Base-by-base conservation (phyloP, 208 protist species). In the Herpetomonas samuelpessoai region DNA sequence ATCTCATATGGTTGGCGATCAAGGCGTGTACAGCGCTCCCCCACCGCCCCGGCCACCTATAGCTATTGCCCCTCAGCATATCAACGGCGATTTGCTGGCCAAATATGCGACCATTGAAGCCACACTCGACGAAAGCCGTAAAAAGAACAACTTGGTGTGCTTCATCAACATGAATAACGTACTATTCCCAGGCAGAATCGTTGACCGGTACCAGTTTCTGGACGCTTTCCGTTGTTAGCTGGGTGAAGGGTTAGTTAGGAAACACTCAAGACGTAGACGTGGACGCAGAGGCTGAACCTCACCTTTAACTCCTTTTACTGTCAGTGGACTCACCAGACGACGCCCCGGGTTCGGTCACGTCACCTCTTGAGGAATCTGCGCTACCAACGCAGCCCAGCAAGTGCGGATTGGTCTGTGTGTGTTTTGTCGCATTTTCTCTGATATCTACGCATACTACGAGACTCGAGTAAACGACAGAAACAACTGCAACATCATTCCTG, bases 121-220 rank as follows among this genome's bases (percentile, higher is more conserved):
- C 12, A 41, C 10, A 22, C 38, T 74, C 0, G 1, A 22, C 19
- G 1, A 30, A 9, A 18, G 16, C 27, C 62, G 60, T 22, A 27
- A 28, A 22, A 9, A 25, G 0, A 83, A 79, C 29, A 83, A 79
- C 48, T 35, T 79, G 2, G 57, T 75, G 3, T 74, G 62, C 28
- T 66, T 83, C 28, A 72, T 83, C 21, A 83, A 83, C 44, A 69
- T 66, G 31, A 39, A 29, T 21, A 76, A 79, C 47, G 44, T 3
- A 2, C 28, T 21, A 19, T 61, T 74, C 29, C 68, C 72, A 24
- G 77, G 66, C 2, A 53, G 47, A 28, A 31, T 83, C 39, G 16
- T 79, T 1, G 31, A 68, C 29, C 21, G 68, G 61, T 24, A 68
- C 3, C 24, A 35, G 41, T 14, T 73, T 80, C 10, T 26, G 16